Base-by-base conservation (phyloP, 306 rosid species). In the Casuarina equisetifolia region DNA sequence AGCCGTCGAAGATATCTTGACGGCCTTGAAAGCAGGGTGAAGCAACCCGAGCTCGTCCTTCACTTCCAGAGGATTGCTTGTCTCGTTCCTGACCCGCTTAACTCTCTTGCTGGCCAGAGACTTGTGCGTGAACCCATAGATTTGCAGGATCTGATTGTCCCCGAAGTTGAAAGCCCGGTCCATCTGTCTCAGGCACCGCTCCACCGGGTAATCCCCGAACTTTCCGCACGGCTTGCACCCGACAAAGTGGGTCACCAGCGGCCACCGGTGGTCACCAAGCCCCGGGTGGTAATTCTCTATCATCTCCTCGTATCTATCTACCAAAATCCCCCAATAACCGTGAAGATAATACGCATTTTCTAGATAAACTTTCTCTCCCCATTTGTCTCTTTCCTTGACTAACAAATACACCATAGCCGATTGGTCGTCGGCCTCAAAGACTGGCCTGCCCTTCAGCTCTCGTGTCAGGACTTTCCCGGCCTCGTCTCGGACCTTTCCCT, bases 221-320 rank as follows among this genome's bases (percentile, higher is more conserved):
- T 91, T 93, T 74, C 93, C 98, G 68, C 98, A 93, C 16, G 98
- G 98, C 79, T 93, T 93, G 75, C 98, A 93, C 38, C 98, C 98
- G 59, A 93, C 98, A 48, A 93, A 93, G 72, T 93, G 98, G 25
- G 98, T 93, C 78, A 93, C 98, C 72, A 93, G 82, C 0, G 98
- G 98, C 98, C 98, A 93, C 49, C 98, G 73, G 71, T 93, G 93
- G 16, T 93, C 98, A 1, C 98, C 98, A 0, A 93, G 50, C 3
- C 98, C 98, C 2, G 98, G 98, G 32, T 86, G 93, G 54, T 91
- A 80, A 58, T 90, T 93, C 77, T 90, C 91, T 2, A 91, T 83
- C 89, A 87, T 81, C 58, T 93, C 98, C 85, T 93, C 98, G 16
- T 93, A 93, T 6, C 80, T 77, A 75, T 93, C 98, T 4, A 93